Evolutionary conservation across 768 basidiomycete species (phyloP).

Genomic region (Amanita fuliginea): DNA sequence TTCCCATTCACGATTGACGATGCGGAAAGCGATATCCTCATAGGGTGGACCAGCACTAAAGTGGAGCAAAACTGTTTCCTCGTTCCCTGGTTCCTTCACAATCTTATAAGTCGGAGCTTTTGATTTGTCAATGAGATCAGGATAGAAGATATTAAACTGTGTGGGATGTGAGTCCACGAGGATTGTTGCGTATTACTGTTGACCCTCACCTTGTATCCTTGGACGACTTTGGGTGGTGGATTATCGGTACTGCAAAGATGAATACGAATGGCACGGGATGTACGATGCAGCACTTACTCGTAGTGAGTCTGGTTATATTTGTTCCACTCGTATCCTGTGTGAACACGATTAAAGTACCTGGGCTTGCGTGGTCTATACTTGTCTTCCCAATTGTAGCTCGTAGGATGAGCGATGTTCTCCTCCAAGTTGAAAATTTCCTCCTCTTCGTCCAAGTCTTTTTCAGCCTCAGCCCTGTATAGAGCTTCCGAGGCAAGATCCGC

Average conservation of each 20-base stretch:
- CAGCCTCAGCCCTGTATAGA: slow-evolving; percentile 82
- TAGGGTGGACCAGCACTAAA: slow-evolving; percentile 98
- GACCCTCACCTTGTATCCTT: slow-evolving; percentile 80
- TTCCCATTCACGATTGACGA: slow-evolving; percentile 98
- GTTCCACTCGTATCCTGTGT: slow-evolving; percentile 99
- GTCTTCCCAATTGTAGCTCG: slow-evolving; percentile 96
- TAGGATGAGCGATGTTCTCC: slow-evolving; percentile 74
- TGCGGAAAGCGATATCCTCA: slow-evolving; percentile 97
- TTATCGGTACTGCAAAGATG: slow-evolving; percentile 70
- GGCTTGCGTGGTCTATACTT: slow-evolving; percentile 97
- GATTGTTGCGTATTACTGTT: not conserved
- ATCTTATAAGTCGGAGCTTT: slow-evolving; percentile 97
- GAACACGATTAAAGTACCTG: slow-evolving; percentile 96
- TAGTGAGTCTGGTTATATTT: slow-evolving; percentile 99
- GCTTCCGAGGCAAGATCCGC: slow-evolving; percentile 84
- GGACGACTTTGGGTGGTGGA: slow-evolving; percentile 97
- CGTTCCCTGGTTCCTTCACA: slow-evolving; percentile 87
- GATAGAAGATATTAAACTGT: slow-evolving; percentile 96
- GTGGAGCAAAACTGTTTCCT: slow-evolving; percentile 86
- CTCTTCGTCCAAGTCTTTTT: slow-evolving; percentile 89
- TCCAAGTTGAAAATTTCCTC: slow-evolving; percentile 94
- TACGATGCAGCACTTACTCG: slow-evolving; percentile 53
- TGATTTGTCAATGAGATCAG: slow-evolving; percentile 96
- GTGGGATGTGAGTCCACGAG: slow-evolving; percentile 4
- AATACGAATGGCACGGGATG: slow-evolving; percentile 5